Conservation (phyloP, 164 flowering plant species). For the Dillenia turbinata region DNA sequence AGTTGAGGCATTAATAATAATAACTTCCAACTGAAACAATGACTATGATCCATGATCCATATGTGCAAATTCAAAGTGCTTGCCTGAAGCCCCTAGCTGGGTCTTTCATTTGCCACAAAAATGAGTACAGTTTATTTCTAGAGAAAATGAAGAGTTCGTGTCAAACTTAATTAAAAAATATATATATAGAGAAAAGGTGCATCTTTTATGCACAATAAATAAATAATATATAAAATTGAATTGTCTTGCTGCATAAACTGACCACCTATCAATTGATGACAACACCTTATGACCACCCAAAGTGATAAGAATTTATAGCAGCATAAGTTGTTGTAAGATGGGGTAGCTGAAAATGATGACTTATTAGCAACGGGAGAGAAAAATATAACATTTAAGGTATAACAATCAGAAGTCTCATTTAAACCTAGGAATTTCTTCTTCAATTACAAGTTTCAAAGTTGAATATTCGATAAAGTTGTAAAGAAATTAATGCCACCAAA, state of each 20-base stretch:
- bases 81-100: constrained; percentile 85
- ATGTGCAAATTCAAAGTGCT: not conserved
- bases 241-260: constrained; percentile 17
- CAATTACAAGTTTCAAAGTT: too few species aligned
- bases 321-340: constrained; percentile 99
- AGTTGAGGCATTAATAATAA: not conserved
- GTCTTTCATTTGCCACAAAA: constrained; percentile 78
- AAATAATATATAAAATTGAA: not conserved
- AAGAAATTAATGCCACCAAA: too few species aligned
- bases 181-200: not conserved
- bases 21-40: not conserved
- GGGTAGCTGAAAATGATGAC: constrained; percentile 55
- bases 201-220: too few species aligned
- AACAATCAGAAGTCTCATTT: too few species aligned
- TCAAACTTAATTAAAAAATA: constrained; percentile 1
- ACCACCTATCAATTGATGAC: constrained; percentile 91
- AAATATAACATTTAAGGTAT: not conserved
- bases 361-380: not conserved
- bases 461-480: too few species aligned
- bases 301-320: constrained; percentile 86
- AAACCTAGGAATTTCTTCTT: too few species aligned
- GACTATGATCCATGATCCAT: not conserved
- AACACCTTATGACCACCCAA: constrained; percentile 68
- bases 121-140: constrained; percentile 62
- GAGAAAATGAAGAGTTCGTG: constrained; percentile 14